phyloP scores from a whole-genome alignment of 306 rosid genomes.

The Astragalus membranaceus region DNA sequence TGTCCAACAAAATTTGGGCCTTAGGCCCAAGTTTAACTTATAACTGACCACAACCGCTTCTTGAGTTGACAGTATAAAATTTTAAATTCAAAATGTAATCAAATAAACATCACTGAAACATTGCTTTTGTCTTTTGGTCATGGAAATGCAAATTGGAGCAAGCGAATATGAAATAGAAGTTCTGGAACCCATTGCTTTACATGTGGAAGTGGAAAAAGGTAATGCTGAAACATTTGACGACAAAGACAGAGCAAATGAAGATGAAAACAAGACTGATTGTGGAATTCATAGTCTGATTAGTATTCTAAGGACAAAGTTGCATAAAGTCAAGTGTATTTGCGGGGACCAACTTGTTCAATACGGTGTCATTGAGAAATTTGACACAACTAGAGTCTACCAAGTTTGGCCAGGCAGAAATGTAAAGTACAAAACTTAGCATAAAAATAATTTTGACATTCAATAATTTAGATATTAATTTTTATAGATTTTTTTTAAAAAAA shows the following conservation, averaged over 20 bases:
- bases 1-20: background rate
- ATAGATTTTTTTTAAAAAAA: too few species aligned
- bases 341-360: background rate
- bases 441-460: background rate
- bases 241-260: background rate
- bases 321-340: background rate
- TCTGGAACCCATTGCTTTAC: conserved; percentile 2
- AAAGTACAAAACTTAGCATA: background rate
- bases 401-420: conserved; percentile 41
- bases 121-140: background rate
- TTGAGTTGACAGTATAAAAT: too few species aligned
- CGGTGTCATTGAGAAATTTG: background rate
- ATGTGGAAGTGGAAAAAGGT: background rate
- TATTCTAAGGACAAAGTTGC: background rate
- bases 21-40: background rate
- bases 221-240: background rate
- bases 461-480: too few species aligned
- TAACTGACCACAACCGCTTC: background rate
- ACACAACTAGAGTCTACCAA: conserved; percentile 20
- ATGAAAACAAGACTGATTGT: background rate
- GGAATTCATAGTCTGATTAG: background rate
- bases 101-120: background rate
- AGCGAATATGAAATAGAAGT: background rate
- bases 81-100: too few species aligned
- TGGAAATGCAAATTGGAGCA: background rate